Evolutionary conservation across 768 basidiomycete genomes (phyloP).

Genomic region (Phaffia australis): DNA sequence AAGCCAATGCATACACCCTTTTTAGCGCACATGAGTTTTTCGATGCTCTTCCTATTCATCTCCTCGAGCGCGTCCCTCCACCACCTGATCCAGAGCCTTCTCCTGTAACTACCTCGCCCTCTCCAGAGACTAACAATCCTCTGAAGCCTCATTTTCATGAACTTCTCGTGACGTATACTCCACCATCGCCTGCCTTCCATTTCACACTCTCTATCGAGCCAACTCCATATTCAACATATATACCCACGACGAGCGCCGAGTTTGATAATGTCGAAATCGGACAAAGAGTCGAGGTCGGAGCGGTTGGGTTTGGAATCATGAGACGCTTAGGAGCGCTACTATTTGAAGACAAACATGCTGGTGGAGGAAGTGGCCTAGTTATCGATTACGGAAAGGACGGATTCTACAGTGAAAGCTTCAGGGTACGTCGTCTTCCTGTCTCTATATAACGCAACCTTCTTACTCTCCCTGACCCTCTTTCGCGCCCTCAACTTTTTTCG

Average conservation of each 20-base stretch:
- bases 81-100: not conserved
- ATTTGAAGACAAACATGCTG: slow-evolving; percentile 10
- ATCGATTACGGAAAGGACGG: slow-evolving; percentile 79
- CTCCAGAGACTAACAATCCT: not conserved
- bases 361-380: slow-evolving; percentile 53
- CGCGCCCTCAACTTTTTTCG: no score
- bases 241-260: slow-evolving; percentile 50
- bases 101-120: not conserved
- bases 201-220: slow-evolving; percentile 20
- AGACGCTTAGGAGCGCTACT: slow-evolving; percentile 58
- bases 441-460: not conserved
- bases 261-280: slow-evolving; percentile 60
- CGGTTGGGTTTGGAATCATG: slow-evolving; percentile 56
- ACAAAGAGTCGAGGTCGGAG: slow-evolving; percentile 68
- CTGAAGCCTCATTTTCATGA: slow-evolving; percentile 6
- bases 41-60: slow-evolving; percentile 84
- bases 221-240: slow-evolving; percentile 3
- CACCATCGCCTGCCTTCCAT: slow-evolving; percentile 15
- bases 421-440: slow-evolving; percentile 47
- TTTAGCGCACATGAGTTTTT: slow-evolving; percentile 95
- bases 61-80: slow-evolving; percentile 56
- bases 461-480: not conserved
- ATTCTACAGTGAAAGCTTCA: slow-evolving; percentile 60
- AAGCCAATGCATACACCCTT: slow-evolving; percentile 55
- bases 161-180: slow-evolving; percentile 23